Conservation (phyloP, 1,284 basidiomycete genomes). For the Anthracocystis setariae region DNA sequence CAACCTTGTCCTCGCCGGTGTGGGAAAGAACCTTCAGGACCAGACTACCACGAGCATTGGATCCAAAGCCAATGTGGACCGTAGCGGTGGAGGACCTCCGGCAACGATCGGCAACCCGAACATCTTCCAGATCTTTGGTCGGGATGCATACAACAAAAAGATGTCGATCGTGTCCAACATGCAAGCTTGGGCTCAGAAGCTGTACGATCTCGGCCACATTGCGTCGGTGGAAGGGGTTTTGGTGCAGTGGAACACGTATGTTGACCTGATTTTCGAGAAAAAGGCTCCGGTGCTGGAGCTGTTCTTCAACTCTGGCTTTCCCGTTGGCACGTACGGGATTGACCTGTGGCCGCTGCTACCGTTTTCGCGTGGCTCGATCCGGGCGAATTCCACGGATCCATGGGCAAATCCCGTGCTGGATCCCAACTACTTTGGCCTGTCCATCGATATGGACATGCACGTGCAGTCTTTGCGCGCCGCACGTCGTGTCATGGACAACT, state of each 20-base stretch:
- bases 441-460: conserved; percentile 68
- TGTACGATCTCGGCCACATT: conserved; percentile 49
- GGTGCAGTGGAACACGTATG: conserved; percentile 44
- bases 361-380: conserved; percentile 52
- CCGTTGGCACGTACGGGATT: conserved; percentile 48
- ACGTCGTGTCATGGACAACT: conserved; percentile 61
- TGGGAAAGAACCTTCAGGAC: conserved; percentile 69
- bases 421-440: conserved; percentile 66
- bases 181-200: conserved; percentile 47
- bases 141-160: too few species aligned
- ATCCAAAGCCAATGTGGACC: conserved; percentile 36
- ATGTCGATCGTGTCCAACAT: conserved; percentile 6
- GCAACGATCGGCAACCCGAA: conserved; percentile 56
- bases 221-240: conserved; percentile 39
- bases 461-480: conserved; percentile 61
- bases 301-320: conserved; percentile 59
- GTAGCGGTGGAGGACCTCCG: conserved; percentile 51
- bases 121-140: conserved; percentile 37
- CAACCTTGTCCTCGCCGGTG: conserved; percentile 65
- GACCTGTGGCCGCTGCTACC: conserved; percentile 61
- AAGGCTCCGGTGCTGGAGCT: conserved; percentile 52
- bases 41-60: conserved; percentile 67
- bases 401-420: conserved; percentile 31
- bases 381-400: conserved; percentile 35
- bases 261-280: conserved; percentile 47